Evolutionary conservation across 1,139 yeast species (phyloP), one percentile per base, ranked within the genome.

Genomic region (Blastobotrys elegans): DNA sequence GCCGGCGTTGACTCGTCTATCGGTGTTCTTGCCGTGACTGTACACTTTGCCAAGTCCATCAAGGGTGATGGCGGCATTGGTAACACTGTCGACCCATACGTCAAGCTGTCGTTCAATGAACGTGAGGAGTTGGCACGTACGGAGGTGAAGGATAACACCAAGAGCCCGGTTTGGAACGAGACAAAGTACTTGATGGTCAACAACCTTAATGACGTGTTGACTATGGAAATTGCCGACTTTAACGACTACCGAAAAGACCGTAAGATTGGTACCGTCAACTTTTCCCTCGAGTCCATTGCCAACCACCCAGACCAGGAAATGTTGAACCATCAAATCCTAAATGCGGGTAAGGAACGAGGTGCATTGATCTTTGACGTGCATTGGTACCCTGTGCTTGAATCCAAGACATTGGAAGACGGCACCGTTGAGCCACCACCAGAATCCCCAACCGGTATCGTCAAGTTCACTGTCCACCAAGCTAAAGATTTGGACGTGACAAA

Each of bases 361-460:
- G 74, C 76, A 43, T 68, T 92, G 43, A 69, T 68, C 16, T 87
- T 80, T 63, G 89, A 85, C 51, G 73, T 86, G 58, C 79, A 80
- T 54, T 86, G 77, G 70, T 80, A 82, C 75, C 95, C 95, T 43
- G 83, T 92, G 18, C 69, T 89, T 54, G 88, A 84, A 64, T 83
- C 95, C 31, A 75, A 78, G 48, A 76, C 75, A 55, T 76, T 82
- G 57, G 89, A 87, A 2, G 96, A 88, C 67, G 97, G 97, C 47
- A 84, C 94, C 8, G 72, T 76, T 44, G 83, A 80, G 56, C 90
- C 95, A 42, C 89, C 95, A 41, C 96, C 96, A 45, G 96, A 89
- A 57, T 79, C 88, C 65, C 89, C 88, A 67, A 87, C 97, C 17
- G 98, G 98, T 74, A 83, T 92, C 59, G 80, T 84, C 24, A 77